Conservation (phyloP, 768 basidiomycete genomes). For the Pleurotus tuber-regium region DNA sequence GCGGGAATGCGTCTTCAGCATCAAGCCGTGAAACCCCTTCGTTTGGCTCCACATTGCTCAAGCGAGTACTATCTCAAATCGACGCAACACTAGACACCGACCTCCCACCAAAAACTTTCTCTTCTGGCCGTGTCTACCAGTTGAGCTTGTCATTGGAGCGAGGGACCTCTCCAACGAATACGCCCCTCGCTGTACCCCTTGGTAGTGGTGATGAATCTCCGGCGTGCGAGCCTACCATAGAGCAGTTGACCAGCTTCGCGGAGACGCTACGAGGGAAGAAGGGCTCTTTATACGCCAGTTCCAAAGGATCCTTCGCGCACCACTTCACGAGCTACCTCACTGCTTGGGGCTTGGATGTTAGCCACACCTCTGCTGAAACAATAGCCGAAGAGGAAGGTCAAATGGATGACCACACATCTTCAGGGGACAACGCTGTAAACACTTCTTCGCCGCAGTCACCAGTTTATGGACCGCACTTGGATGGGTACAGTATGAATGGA, state of each 20-base stretch:
- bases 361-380: constrained; percentile 66
- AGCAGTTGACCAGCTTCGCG: constrained; percentile 75
- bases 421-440: constrained; percentile 6
- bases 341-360: constrained; percentile 94
- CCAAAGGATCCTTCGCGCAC: constrained; percentile 87
- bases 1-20: constrained; percentile 30
- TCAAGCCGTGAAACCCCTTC: constrained; percentile 36
- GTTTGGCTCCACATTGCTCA: constrained; percentile 51
- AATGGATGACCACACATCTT: not conserved
- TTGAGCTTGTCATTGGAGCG: constrained; percentile 62
- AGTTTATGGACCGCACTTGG: constrained; percentile 1
- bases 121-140: constrained; percentile 59
- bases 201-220: constrained; percentile 48
- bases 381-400: constrained; percentile 37
- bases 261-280: constrained; percentile 81
- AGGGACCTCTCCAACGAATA: constrained; percentile 44
- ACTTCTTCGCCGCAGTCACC: constrained; percentile 10
- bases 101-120: constrained; percentile 37
- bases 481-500: not conserved
- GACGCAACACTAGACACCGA: constrained; percentile 47
- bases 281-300: constrained; percentile 80
- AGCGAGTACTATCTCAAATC: constrained; percentile 58
- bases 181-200: constrained; percentile 24
- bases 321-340: constrained; percentile 92
- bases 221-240: constrained; percentile 72